Evolutionary conservation across 768 basidiomycete genomes (phyloP).

Genomic region (Termitomyces eurrhizus): DNA sequence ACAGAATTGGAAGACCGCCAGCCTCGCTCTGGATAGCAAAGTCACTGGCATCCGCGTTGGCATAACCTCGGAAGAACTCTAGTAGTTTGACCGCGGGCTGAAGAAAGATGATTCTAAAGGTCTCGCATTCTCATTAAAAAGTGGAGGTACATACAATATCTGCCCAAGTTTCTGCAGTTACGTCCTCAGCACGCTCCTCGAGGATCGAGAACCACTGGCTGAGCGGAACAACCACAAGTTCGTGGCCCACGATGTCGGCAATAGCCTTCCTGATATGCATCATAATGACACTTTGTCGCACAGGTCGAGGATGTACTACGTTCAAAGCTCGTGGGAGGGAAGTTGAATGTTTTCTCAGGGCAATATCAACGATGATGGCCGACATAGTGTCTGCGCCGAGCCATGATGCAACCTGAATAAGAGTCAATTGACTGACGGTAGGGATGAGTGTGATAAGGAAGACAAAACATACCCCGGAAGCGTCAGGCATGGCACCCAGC

Average conservation of each 20-base stretch:
- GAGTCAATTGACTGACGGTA: not conserved
- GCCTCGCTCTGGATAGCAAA: not conserved
- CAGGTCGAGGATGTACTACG: constrained; percentile 29
- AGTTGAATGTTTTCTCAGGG: constrained; percentile 17
- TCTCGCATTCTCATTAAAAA: not conserved
- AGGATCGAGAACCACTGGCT: constrained; percentile 17
- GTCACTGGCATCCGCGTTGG: constrained; percentile 6
- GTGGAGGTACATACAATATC: not conserved
- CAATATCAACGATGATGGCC: constrained; percentile 23
- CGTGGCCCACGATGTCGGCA: not conserved
- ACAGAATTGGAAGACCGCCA: constrained; percentile 7
- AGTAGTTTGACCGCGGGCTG: constrained; percentile 33
- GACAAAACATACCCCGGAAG: constrained; percentile 22
- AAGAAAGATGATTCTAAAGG: not conserved
- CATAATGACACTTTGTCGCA: constrained; percentile 16
- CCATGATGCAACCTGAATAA: constrained; percentile 24
- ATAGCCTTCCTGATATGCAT: not conserved
- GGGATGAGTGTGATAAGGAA: not conserved
- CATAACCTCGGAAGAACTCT: constrained; percentile 27
- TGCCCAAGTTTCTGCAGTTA: not conserved
- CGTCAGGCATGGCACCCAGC: constrained; percentile 24
- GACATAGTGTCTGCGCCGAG: constrained; percentile 25
- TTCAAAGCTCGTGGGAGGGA: constrained; percentile 20
- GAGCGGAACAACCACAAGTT: constrained; percentile 7
- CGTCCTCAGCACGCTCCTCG: constrained; percentile 7